Evolutionary conservation across 2,329 filamentous ascomycete genomes (phyloP).

Genomic region (Capronia americana): DNA sequence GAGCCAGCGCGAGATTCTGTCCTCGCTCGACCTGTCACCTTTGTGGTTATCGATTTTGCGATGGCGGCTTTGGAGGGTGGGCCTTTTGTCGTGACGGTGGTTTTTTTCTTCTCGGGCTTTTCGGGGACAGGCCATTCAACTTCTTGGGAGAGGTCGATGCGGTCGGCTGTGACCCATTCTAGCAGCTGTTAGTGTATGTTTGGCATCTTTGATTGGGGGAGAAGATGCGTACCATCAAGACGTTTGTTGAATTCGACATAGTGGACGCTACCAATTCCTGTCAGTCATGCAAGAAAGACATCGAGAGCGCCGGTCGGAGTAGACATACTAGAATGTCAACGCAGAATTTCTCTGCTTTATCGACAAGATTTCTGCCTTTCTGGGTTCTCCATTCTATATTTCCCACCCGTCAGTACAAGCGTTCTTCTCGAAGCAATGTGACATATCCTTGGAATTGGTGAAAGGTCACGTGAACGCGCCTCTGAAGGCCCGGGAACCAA

Average conservation of each 20-base stretch:
- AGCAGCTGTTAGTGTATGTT: conserved; percentile 55
- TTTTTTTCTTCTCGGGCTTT: conserved; percentile 85
- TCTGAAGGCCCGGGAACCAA: not conserved
- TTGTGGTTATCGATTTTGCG: conserved; percentile 58
- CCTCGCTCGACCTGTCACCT: conserved; percentile 58
- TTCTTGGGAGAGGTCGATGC: conserved; percentile 86
- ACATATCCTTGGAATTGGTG: conserved; percentile 7
- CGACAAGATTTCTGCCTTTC: conserved; percentile 95
- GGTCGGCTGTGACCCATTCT: conserved; percentile 85
- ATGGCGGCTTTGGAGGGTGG: conserved; percentile 60
- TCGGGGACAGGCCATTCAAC: conserved; percentile 97
- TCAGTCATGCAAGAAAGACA: conserved; percentile 28
- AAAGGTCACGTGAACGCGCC: conserved; percentile 34
- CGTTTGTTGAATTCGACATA: conserved; percentile 98
- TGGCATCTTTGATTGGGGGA: not conserved
- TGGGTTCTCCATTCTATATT: conserved; percentile 73
- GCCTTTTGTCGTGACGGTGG: conserved; percentile 61
- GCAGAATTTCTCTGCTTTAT: conserved; percentile 89
- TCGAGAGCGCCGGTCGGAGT: not conserved
- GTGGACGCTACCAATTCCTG: conserved; percentile 66
- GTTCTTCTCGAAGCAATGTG: not conserved
- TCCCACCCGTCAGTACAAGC: not conserved
- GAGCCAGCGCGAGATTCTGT: conserved; percentile 61
- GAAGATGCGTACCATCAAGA: conserved; percentile 58
- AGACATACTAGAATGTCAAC: conserved; percentile 75